A percentile compares a stretch with the other conserved stretches of the same genome.
Conservation (phyloP, 306 rosid genomes). For the Hippophae tibetana region DNA sequence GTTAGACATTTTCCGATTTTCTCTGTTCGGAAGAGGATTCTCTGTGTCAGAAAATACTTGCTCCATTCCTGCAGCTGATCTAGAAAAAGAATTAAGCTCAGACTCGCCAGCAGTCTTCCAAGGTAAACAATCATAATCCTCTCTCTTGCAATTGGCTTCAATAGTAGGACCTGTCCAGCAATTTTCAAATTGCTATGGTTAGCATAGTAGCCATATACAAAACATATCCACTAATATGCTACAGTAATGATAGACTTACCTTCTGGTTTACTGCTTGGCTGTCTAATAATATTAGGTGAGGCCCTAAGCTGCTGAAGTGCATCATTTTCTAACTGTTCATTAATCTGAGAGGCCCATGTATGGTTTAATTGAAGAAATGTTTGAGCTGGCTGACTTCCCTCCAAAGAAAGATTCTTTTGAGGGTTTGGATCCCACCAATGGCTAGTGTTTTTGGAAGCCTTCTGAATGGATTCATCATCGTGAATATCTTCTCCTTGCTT, state of each 20-base stretch:
- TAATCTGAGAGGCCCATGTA: conserved; percentile 27
- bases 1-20: conserved; percentile 16
- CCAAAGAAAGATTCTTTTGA: conserved; percentile 16
- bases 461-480: conserved; percentile 20
- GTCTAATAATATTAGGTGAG: conserved; percentile 18
- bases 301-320: conserved; percentile 20
- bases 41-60: conserved; percentile 14
- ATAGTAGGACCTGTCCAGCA: conserved; percentile 30
- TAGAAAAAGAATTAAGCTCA: conserved; percentile 21
- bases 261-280: conserved; percentile 24
- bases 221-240: not conserved
- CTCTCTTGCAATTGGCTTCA: conserved; percentile 24
- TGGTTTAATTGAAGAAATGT: conserved; percentile 23
- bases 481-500: conserved; percentile 11
- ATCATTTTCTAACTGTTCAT: conserved; percentile 26
- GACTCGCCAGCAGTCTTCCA: conserved; percentile 23
- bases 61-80: conserved; percentile 25
- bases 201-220: conserved; percentile 2
- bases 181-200: conserved; percentile 1
- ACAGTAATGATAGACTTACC: conserved; percentile 22
- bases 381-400: conserved; percentile 22
- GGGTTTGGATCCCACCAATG: conserved; percentile 31
- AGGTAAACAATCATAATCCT: conserved; percentile 19
- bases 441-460: conserved; percentile 19
- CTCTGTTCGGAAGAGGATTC: conserved; percentile 12